Evolutionary conservation across 164 flowering plant species (phyloP).

Genomic region (Kalanchoe fedtschenkoi): DNA sequence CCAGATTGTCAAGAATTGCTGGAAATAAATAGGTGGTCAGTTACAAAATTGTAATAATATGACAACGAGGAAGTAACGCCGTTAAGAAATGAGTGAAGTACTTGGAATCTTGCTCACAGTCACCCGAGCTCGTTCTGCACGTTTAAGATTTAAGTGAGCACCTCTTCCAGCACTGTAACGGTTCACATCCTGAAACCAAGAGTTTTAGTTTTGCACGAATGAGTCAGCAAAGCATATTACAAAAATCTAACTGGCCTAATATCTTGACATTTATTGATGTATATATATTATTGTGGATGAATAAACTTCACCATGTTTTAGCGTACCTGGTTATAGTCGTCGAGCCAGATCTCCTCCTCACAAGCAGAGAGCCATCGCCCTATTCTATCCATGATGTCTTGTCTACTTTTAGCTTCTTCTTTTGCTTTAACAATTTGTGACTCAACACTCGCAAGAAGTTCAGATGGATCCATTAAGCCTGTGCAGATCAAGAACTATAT

Average conservation of each 20-base stretch:
- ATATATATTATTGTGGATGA: background rate
- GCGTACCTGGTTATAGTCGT: constrained; percentile 72
- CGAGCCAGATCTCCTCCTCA: constrained; percentile 95
- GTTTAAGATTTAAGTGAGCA: constrained; percentile 72
- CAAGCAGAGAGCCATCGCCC: constrained; percentile 83
- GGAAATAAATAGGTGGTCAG: constrained; percentile 19
- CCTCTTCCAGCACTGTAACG: constrained; percentile 87
- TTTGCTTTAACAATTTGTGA: constrained; percentile 55
- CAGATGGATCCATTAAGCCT: constrained; percentile 90
- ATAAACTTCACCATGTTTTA: background rate
- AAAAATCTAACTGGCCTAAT: background rate
- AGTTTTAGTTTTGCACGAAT: background rate
- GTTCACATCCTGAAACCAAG: constrained; percentile 52
- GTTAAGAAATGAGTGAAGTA: constrained; percentile 14
- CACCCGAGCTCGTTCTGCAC: constrained; percentile 81
- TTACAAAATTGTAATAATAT: background rate
- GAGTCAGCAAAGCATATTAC: background rate
- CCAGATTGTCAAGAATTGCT: constrained; percentile 76
- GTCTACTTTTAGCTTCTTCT: constrained; percentile 63
- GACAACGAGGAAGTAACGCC: background rate
- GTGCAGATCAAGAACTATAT: constrained; percentile 10
- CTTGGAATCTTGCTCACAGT: constrained; percentile 83
- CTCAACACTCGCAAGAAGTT: constrained; percentile 77
- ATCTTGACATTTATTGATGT: background rate
- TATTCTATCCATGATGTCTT: constrained; percentile 79